phyloP scores from a whole-genome alignment of 768 basidiomycete species.

The Pulveroboletus ravenelii region DNA sequence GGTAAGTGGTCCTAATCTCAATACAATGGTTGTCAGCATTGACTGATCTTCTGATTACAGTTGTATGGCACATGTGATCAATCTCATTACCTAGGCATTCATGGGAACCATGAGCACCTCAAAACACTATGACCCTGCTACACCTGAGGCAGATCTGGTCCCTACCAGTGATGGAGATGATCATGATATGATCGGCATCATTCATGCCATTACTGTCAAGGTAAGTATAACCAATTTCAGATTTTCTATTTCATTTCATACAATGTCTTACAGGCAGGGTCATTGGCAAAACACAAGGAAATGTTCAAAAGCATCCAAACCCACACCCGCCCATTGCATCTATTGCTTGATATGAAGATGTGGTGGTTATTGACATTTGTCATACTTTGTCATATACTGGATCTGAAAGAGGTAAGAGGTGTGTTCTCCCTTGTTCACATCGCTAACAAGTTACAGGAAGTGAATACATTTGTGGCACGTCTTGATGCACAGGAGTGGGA shows the following conservation, averaged over 20 bases:
- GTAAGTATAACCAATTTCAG: neutral
- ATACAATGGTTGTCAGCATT: neutral
- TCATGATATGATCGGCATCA: neutral
- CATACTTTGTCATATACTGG: neutral
- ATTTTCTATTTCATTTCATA: neutral
- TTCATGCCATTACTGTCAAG: neutral
- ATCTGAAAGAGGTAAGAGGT: neutral
- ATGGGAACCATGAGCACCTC: neutral
- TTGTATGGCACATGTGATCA: neutral
- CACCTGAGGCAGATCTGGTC: neutral
- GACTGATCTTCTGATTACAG: neutral
- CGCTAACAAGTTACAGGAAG: neutral
- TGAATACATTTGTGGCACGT: neutral
- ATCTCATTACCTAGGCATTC: neutral
- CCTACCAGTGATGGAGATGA: neutral
- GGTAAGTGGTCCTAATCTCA: neutral
- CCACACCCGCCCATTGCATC: neutral
- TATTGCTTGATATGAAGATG: neutral
- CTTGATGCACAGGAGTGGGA: neutral
- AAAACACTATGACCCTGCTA: neutral
- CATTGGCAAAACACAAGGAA: neutral
- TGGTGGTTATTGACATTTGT: neutral
- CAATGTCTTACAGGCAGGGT: neutral
- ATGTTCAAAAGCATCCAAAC: neutral
- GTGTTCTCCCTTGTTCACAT: neutral